Base-by-base conservation (phyloP, 2,329 filamentous ascomycete species). In the Volutella citrinella region DNA sequence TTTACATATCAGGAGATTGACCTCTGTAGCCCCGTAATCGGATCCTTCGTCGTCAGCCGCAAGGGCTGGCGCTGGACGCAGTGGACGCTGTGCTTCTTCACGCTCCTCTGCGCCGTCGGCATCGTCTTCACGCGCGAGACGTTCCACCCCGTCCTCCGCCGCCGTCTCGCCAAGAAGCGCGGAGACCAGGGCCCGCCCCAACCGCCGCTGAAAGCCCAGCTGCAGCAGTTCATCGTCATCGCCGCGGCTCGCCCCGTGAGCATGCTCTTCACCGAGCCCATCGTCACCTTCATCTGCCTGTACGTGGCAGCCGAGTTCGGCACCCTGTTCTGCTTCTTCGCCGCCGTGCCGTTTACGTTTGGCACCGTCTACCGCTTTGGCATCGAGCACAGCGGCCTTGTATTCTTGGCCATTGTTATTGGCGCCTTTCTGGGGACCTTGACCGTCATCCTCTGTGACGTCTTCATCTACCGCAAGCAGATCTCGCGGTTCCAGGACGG, bases 251-350 rank as follows among this genome's bases (percentile, higher is more conserved):
- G 75, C 10, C 77, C 77, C 0, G 13, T 80, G 1, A 66, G 70
- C 27, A 79, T 85, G 66, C 64, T 84, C 7, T 51, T 79, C 24
- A 70, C 72, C 2, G 80, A 84, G 46, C 79, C 80, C 4, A 80
- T 84, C 22, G 72, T 82, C 3, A 69, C 71, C 10, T 76, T 80
- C 34, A 55, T 69, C 22, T 69, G 65, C 25, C 48, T 77, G 1
- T 77, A 76, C 45, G 63, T 69, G 0, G 59, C 71, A 1, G 69
- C 66, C 46, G 65, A 69, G 32, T 77, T 76, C 34, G 72, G 67
- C 5, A 70, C 71, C 0, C 57, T 76, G 2, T 77, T 72, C 41
- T 66, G 59, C 27, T 75, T 76, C 60, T 76, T 77, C 44, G 68
- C 67, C 2, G 65, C 63, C 0, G 66, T 75, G 1, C 70, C 72